Conservation (phyloP, 805 yeast genomes). For the Torulaspora gathmanii region DNA sequence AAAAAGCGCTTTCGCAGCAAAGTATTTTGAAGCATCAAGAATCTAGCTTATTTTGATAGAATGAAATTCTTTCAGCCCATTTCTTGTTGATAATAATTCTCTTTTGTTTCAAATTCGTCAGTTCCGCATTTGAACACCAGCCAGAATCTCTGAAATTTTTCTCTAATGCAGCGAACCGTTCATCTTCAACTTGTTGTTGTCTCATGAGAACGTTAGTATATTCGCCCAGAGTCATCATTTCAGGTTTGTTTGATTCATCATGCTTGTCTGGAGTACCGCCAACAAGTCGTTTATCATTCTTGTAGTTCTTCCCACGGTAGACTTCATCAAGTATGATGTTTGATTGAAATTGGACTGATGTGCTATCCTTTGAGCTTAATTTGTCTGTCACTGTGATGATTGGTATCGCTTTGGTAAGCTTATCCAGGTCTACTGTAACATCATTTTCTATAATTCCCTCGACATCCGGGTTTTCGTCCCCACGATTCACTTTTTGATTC, state of each 20-base stretch:
- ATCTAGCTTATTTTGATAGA: slow-evolving; percentile 24
- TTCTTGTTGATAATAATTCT: slow-evolving; percentile 27
- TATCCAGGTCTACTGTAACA: slow-evolving; percentile 21
- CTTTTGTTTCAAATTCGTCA: slow-evolving; percentile 24
- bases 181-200: slow-evolving; percentile 30
- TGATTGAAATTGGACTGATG: slow-evolving; percentile 24
- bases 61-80: slow-evolving; percentile 33
- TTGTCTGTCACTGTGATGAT: slow-evolving; percentile 27
- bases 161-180: slow-evolving; percentile 27
- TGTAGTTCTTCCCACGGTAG: slow-evolving; percentile 11
- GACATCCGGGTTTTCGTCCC: slow-evolving; percentile 3
- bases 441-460: slow-evolving; percentile 6
- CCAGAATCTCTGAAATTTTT: slow-evolving; percentile 25
- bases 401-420: slow-evolving; percentile 22
- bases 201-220: slow-evolving; percentile 25
- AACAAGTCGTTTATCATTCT: slow-evolving; percentile 6
- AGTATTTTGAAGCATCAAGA: slow-evolving; percentile 5
- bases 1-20: background rate
- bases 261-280: slow-evolving; percentile 6
- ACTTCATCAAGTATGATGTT: slow-evolving; percentile 22
- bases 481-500: background rate
- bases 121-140: slow-evolving; percentile 31
- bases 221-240: slow-evolving; percentile 23
- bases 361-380: slow-evolving; percentile 15
- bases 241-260: slow-evolving; percentile 12